Base-by-base conservation (phyloP, 2,329 filamentous ascomycete species). In the Daldinia eschscholtzii region DNA sequence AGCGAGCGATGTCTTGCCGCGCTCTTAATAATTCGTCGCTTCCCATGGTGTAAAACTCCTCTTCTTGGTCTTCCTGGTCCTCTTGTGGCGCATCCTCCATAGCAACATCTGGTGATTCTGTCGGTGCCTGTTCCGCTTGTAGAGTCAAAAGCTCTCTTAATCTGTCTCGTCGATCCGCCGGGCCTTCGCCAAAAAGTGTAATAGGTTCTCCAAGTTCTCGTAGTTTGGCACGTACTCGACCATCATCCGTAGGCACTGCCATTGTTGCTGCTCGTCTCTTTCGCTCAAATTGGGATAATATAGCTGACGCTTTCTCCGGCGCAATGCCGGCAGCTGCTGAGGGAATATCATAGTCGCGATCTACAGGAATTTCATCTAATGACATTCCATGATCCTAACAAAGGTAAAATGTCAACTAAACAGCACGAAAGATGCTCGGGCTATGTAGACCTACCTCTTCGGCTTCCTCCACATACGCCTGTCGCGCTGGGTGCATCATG, bases 31-130 rank as follows among this genome's bases (percentile, higher is more conserved):
- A 84, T 44, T 91, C 90, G 3, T 88, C 85, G 1, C 90, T 88
- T 2, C 96, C 96, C 74, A 92, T 88, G 0, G 95, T 97, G 79
- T 98, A 99, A 80, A 98, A 99, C 75, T 99, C 96, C 77, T 98
- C 94, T 72, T 97, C 92, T 73, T 91, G 89, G 60, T 94, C 93
- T 2, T 86, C 90, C 56, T 88, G 89, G 18, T 89, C 89, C 4
- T 88, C 89, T 1, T 88, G 88, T 0, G 79, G 80, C 7, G 79
- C 86, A 75, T 93, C 91, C 48, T 86, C 86, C 86, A 90, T 89
- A 50, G 80, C 83, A 67, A 86, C 83, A 72, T 91, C 90, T 59
- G 87, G 89, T 1, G 81, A 84, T 70, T 89, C 83, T 42, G 82
- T 63, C 10, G 73, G 65, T n/a, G 65, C 83, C 71, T 88, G 87